phyloP scores from a whole-genome alignment of 768 basidiomycete species.

The Pulveroboletus frians region DNA sequence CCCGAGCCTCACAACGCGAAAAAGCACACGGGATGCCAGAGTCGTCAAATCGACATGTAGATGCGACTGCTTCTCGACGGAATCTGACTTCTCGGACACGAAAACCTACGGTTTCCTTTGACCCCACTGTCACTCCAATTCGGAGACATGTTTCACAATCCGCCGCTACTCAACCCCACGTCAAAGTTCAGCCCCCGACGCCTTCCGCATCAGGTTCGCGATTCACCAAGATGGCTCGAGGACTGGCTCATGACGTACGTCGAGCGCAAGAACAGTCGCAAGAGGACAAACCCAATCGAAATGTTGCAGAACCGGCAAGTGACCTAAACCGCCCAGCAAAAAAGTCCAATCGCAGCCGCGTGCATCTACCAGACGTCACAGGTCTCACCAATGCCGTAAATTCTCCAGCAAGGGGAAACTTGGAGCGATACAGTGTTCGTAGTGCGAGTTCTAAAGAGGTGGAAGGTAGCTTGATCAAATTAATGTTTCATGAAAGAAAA shows the following conservation, averaged over 20 bases:
- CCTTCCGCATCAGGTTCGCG: constrained; percentile 51
- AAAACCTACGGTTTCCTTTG: constrained; percentile 27
- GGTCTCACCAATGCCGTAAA: constrained; percentile 75
- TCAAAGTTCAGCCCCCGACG: constrained; percentile 56
- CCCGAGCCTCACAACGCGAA: constrained; percentile 21
- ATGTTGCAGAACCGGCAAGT: constrained; percentile 7
- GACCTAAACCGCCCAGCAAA: constrained; percentile 10
- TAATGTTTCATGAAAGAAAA: background rate
- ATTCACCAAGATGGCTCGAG: constrained; percentile 57
- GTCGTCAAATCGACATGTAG: constrained; percentile 10
- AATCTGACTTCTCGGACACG: constrained; percentile 33
- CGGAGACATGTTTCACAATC: constrained; percentile 24
- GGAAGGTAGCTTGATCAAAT: constrained; percentile 46
- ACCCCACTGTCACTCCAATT: constrained; percentile 23
- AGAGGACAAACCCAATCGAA: constrained; percentile 29
- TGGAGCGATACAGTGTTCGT: constrained; percentile 47
- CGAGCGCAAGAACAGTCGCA: constrained; percentile 30
- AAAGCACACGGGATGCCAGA: constrained; percentile 8
- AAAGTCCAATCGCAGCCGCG: constrained; percentile 32
- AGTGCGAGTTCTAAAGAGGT: constrained; percentile 49
- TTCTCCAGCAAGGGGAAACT: constrained; percentile 57
- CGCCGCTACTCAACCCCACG: constrained; percentile 39
- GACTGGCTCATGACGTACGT: constrained; percentile 51
- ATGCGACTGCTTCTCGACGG: constrained; percentile 16
- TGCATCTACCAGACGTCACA: constrained; percentile 78